These are phyloP conservation scores for Phaeosphaeriaceae sp. DNA, from an alignment of 2,329 filamentous ascomycete genomes.

Conservation along the genomic window DNA sequence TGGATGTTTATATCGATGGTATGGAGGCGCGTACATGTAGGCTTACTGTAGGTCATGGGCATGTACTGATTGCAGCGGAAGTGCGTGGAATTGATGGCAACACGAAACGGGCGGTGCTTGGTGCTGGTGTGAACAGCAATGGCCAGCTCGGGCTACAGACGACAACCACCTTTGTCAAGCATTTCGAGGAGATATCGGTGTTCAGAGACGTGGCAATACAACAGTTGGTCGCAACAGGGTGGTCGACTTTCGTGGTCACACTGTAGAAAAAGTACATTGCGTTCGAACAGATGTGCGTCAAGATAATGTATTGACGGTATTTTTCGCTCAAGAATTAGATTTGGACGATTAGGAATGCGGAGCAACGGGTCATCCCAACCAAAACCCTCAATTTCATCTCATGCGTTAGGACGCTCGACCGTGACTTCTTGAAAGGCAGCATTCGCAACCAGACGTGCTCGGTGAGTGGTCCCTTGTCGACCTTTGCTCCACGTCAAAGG, in stretches of 20 bases:
- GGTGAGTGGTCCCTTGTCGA: neutral
- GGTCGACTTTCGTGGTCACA: conserved; percentile 32
- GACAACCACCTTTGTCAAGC: conserved; percentile 15
- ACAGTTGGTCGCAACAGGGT: conserved; percentile 31
- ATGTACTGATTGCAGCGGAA: conserved; percentile 37
- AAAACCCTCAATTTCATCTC: no score
- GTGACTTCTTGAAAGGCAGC: neutral
- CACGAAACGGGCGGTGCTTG: conserved; percentile 27
- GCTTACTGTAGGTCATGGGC: conserved; percentile 37
- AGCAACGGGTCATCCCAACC: no score
- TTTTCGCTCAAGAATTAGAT: neutral
- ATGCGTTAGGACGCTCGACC: neutral
- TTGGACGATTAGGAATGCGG: neutral
- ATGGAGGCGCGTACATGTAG: conserved; percentile 22
- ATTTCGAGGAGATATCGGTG: conserved; percentile 28
- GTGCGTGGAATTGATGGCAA: conserved; percentile 1
- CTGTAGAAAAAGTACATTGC: neutral
- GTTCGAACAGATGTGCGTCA: neutral
- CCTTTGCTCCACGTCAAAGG: conserved; percentile 22
- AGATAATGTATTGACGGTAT: neutral
- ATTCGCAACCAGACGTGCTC: neutral
- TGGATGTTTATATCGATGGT: conserved; percentile 30
- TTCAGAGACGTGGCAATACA: conserved; percentile 26
- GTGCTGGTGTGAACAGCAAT: conserved; percentile 30
- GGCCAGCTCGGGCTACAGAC: conserved; percentile 31